Conservation (phyloP, 768 basidiomycete genomes). For the Cyathus striatus region DNA sequence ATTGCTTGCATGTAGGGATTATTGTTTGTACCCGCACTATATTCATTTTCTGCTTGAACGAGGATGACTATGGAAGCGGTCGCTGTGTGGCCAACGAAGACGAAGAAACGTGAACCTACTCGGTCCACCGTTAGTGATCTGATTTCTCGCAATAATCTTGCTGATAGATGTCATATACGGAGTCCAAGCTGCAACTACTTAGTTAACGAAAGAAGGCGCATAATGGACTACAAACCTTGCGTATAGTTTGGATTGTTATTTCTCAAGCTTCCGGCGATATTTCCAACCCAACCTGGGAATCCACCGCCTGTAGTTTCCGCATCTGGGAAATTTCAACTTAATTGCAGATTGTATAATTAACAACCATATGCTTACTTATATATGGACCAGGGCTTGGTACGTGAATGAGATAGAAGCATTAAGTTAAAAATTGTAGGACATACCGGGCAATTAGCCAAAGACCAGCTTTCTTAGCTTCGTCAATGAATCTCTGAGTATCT, state of each 20-base stretch:
- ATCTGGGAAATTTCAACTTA: constrained; percentile 26
- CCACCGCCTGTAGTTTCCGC: constrained; percentile 51
- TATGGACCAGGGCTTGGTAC: constrained; percentile 47
- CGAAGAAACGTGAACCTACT: too few species aligned
- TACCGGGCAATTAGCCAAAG: constrained; percentile 54
- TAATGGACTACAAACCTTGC: constrained; percentile 21
- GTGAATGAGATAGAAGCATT: not conserved
- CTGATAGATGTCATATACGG: constrained; percentile 49
- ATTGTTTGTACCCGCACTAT: constrained; percentile 32
- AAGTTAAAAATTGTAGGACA: not conserved
- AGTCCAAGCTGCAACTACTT: constrained; percentile 37
- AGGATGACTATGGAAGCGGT: constrained; percentile 40
- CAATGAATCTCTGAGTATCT: constrained; percentile 47
- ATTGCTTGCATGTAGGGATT: constrained; percentile 47
- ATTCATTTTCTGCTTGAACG: constrained; percentile 55
- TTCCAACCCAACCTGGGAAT: constrained; percentile 56
- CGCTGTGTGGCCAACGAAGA: too few species aligned
- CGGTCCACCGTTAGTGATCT: constrained; percentile 57
- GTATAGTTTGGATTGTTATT: constrained; percentile 46
- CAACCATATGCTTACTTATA: constrained; percentile 29
- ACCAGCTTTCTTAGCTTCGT: constrained; percentile 45
- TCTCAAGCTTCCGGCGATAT: constrained; percentile 42
- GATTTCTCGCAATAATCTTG: constrained; percentile 45
- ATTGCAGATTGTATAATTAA: not conserved
- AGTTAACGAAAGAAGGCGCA: not conserved